Conservation (phyloP, 371 early-diverging fungal species). For the Cokeromyces recurvatus region DNA sequence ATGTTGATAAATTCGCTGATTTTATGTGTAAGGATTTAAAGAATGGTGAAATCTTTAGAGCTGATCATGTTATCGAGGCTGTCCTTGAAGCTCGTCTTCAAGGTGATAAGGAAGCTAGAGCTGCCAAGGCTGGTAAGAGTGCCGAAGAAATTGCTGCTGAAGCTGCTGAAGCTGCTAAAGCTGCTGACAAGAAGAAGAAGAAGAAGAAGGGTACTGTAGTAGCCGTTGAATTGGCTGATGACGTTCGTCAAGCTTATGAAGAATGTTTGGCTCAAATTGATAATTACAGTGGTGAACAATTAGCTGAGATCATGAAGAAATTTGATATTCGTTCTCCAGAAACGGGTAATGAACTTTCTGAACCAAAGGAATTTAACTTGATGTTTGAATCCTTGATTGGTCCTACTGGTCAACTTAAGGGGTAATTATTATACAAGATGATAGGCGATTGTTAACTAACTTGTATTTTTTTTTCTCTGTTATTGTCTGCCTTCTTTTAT, state of each 20-base stretch:
- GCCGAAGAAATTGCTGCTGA: constrained; percentile 24
- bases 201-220: constrained; percentile 62
- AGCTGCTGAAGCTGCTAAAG: constrained; percentile 43
- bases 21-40: constrained; percentile 95
- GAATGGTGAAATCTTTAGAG: constrained; percentile 96
- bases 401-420: constrained; percentile 94
- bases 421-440: too few relatives aligned
- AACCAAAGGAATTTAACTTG: constrained; percentile 96
- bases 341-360: constrained; percentile 87
- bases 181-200: constrained; percentile 68
- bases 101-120: constrained; percentile 72
- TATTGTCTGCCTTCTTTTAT: too few relatives aligned
- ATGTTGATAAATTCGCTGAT: constrained; percentile 99
- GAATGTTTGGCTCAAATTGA: constrained; percentile 90
- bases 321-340: constrained; percentile 92
- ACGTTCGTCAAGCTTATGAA: constrained; percentile 69
- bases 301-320: constrained; percentile 84
- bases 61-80: constrained; percentile 97
- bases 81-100: constrained; percentile 88
- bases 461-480: too few relatives aligned
- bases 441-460: too few relatives aligned
- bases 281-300: constrained; percentile 86
- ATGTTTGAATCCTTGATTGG: constrained; percentile 99
- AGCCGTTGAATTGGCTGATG: constrained; percentile 65
- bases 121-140: constrained; percentile 47